Evolutionary conservation across 139 green algal genomes (phyloP).

Genomic region (Raphidocelis subcapitata): DNA sequence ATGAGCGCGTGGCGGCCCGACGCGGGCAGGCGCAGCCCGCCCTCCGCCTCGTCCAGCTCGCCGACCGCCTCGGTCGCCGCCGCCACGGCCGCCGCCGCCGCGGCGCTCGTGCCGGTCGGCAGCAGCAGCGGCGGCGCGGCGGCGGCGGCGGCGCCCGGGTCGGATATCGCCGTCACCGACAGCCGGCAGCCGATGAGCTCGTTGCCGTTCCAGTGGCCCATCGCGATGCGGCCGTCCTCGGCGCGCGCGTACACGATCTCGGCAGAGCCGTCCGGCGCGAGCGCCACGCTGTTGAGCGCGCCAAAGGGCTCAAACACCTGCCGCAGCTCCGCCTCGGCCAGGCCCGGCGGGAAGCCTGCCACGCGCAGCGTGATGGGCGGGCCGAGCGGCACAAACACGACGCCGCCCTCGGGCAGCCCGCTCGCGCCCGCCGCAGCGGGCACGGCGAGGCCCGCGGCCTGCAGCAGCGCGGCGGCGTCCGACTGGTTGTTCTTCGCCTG

Average conservation of each 20-base stretch:
- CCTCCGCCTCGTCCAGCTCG: slow-evolving; percentile 64
- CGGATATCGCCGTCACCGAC: slow-evolving; percentile 34
- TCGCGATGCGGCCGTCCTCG: slow-evolving; percentile 4
- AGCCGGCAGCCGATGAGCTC: slow-evolving; percentile 61
- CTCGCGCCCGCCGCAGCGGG: slow-evolving; percentile 15
- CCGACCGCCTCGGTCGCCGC: slow-evolving; percentile 26
- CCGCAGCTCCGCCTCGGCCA: slow-evolving; percentile 70
- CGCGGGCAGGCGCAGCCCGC: slow-evolving; percentile 35
- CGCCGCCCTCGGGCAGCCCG: not conserved
- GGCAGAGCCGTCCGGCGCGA: slow-evolving; percentile 68
- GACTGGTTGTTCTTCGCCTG: slow-evolving; percentile 59
- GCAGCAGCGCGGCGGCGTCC: slow-evolving; percentile 6
- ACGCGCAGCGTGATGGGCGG: slow-evolving; percentile 29
- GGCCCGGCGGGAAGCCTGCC: slow-evolving; percentile 38
- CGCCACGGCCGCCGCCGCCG: not conserved
- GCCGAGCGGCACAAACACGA: not conserved
- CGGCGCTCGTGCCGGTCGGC: not conserved
- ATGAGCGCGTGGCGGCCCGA: not conserved
- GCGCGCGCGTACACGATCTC: slow-evolving; percentile 56
- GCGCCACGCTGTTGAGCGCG: slow-evolving; percentile 61
- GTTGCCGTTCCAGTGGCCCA: slow-evolving; percentile 65
- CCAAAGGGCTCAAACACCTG: slow-evolving; percentile 86
- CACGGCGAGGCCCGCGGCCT: slow-evolving; percentile 21
- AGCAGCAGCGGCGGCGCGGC: slow-evolving; percentile 5
- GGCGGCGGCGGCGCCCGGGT: too few species aligned